Evolutionary conservation across 257 asterid genomes (phyloP).

Genomic region (Datura wrightii): DNA sequence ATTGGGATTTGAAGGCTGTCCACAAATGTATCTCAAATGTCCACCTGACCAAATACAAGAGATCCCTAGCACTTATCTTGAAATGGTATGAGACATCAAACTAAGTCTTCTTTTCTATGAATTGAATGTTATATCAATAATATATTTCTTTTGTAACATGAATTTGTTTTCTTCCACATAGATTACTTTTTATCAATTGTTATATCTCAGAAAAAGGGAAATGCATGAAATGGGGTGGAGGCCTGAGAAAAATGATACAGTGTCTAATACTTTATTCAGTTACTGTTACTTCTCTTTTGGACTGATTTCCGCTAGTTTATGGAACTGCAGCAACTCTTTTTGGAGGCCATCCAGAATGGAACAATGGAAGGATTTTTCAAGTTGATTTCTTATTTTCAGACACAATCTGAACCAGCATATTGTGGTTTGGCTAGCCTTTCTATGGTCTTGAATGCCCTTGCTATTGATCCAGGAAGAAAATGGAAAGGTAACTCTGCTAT

Average conservation of each 20-base stretch:
- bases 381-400: constrained; percentile 93
- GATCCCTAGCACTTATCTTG: background rate
- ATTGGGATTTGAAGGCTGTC: background rate
- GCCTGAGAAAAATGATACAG: background rate
- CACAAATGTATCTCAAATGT: background rate
- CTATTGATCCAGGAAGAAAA: constrained; percentile 95
- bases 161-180: background rate
- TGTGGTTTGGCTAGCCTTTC: constrained; percentile 99
- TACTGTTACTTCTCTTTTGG: background rate
- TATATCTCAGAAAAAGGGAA: background rate
- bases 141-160: background rate
- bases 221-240: background rate
- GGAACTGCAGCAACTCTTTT: constrained; percentile 77
- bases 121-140: background rate
- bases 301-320: constrained; percentile 30
- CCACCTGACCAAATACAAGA: background rate
- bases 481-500: constrained; percentile 79
- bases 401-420: constrained; percentile 98
- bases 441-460: constrained; percentile 96
- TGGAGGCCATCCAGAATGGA: constrained; percentile 90
- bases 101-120: background rate
- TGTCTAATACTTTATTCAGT: background rate
- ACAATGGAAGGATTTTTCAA: constrained; percentile 96
- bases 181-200: background rate
- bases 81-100: background rate